These are phyloP conservation scores for Lophium mytilinum DNA, from an alignment of 495 filamentous ascomycete genomes.

Conservation along the genomic window DNA sequence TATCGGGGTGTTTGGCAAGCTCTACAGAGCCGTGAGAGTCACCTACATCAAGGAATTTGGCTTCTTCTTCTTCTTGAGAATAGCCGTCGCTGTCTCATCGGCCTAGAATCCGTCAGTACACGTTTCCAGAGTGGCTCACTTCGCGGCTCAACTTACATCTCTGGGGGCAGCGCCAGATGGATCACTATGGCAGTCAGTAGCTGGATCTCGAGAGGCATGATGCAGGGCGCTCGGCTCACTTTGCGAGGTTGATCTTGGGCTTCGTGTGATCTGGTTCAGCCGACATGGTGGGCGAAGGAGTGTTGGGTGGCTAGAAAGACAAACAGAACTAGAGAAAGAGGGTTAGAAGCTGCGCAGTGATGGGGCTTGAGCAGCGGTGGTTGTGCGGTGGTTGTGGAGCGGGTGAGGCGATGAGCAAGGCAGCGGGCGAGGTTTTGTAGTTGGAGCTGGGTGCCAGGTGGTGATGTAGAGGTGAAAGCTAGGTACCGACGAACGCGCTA, in stretches of 20 bases:
- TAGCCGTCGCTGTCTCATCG: constrained; percentile 91
- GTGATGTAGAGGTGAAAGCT: constrained; percentile 1
- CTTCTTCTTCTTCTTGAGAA: constrained; percentile 99
- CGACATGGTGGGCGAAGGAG: constrained; percentile 45
- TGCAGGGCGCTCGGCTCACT: constrained; percentile 50
- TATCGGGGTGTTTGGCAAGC: too few species aligned
- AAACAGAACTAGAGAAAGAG: neutral
- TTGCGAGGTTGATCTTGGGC: constrained; percentile 77
- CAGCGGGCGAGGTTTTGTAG: neutral
- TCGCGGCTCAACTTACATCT: constrained; percentile 51
- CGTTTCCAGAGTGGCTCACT: constrained; percentile 7
- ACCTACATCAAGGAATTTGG: constrained; percentile 91
- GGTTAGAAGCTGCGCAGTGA: neutral
- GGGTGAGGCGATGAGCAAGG: neutral
- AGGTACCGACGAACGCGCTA: neutral
- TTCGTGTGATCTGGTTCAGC: constrained; percentile 71
- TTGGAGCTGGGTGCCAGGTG: neutral
- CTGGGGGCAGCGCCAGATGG: constrained; percentile 81
- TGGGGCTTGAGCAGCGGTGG: neutral
- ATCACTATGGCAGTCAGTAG: constrained; percentile 55
- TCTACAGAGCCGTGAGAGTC: neutral
- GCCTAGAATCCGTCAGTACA: constrained; percentile 44
- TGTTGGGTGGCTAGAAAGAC: neutral
- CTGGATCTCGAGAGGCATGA: constrained; percentile 9
- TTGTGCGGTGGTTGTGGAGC: neutral